These are phyloP conservation scores for Fusarium temperatum DNA, from an alignment of 2,329 filamentous ascomycete species.

Conservation along the genomic window DNA sequence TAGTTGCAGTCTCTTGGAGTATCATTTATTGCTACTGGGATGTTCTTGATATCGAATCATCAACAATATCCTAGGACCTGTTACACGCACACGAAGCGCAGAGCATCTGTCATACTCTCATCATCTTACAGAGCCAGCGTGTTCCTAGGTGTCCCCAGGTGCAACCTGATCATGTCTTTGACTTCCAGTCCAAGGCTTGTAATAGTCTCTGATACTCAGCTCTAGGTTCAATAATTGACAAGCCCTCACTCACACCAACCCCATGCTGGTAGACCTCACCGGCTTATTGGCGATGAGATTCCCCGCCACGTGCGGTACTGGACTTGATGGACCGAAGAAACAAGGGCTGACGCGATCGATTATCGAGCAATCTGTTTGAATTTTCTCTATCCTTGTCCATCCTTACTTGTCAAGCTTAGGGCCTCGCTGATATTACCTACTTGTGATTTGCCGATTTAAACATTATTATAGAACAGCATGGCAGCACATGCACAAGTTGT, in stretches of 20 bases:
- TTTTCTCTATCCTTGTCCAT: not conserved
- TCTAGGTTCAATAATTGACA: not conserved
- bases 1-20: not conserved
- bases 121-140: slow-evolving; percentile 30
- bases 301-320: slow-evolving; percentile 21
- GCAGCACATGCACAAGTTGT: slow-evolving; percentile 12
- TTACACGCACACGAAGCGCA: slow-evolving; percentile 23
- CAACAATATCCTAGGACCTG: not conserved
- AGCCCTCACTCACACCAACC: not conserved
- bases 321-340: not conserved
- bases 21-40: not conserved
- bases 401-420: slow-evolving; percentile 1
- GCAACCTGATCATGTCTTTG: not conserved
- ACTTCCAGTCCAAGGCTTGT: not conserved
- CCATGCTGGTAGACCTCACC: not conserved
- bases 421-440: slow-evolving; percentile 9
- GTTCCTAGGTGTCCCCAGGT: not conserved
- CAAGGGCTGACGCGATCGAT: slow-evolving; percentile 21
- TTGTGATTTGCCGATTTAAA: not conserved
- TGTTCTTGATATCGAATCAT: slow-evolving; percentile 21
- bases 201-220: not conserved
- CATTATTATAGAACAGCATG: slow-evolving; percentile 22
- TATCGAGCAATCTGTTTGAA: slow-evolving; percentile 9
- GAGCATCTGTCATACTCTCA: slow-evolving; percentile 32
- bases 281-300: not conserved